phyloP scores from a whole-genome alignment of 441 rosid species.

The Cnidoscolus chayamansa region DNA sequence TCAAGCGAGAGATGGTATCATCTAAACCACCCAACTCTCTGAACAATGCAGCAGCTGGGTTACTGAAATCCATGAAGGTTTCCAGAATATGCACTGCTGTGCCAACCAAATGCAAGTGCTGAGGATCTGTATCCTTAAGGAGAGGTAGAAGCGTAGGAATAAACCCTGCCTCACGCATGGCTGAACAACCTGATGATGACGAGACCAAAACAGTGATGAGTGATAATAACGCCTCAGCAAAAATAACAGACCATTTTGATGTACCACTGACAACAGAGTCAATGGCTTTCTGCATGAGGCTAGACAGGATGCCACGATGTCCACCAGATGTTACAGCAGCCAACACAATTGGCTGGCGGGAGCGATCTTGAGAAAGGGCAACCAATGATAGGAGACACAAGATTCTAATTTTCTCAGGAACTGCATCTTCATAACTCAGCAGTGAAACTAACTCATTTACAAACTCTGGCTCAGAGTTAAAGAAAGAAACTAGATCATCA shows the following conservation, averaged over 20 bases:
- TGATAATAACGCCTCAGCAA: slow-evolving; percentile 91
- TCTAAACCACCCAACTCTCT: slow-evolving; percentile 98
- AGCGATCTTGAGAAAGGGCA: slow-evolving; percentile 88
- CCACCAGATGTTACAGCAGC: slow-evolving; percentile 93
- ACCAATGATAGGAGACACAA: slow-evolving; percentile 77
- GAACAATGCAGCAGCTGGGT: slow-evolving; percentile 89
- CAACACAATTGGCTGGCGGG: slow-evolving; percentile 80
- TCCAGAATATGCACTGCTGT: slow-evolving; percentile 87
- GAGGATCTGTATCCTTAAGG: slow-evolving; percentile 89
- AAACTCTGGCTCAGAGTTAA: slow-evolving; percentile 91
- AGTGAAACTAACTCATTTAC: slow-evolving; percentile 78
- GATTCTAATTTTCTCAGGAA: slow-evolving; percentile 84
- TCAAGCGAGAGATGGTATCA: slow-evolving; percentile 82
- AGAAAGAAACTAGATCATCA: slow-evolving; percentile 78
- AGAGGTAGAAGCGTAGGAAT: slow-evolving; percentile 93
- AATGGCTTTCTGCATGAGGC: slow-evolving; percentile 88
- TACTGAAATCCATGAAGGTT: slow-evolving; percentile 94
- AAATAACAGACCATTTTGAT: slow-evolving; percentile 76
- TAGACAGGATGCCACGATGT: slow-evolving; percentile 85
- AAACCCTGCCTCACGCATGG: slow-evolving; percentile 96
- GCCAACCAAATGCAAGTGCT: slow-evolving; percentile 88
- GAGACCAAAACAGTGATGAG: slow-evolving; percentile 91
- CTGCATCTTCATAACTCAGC: slow-evolving; percentile 76
- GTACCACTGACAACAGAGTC: slow-evolving; percentile 70
- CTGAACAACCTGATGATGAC: slow-evolving; percentile 90